phyloP scores from a whole-genome alignment of 257 asterid genomes.

The Sherardia arvensis region DNA sequence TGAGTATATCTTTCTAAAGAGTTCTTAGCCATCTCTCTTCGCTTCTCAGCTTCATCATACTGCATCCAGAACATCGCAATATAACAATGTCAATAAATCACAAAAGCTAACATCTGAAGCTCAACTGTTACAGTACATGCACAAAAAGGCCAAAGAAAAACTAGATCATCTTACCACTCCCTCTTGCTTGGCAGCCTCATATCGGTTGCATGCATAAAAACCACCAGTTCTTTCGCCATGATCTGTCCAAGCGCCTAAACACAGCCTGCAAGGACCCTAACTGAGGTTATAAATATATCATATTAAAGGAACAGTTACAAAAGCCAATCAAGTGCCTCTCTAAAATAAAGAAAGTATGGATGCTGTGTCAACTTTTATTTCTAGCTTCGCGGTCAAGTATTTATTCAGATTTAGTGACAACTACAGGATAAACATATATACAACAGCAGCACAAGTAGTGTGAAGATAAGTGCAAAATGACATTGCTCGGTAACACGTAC shows the following conservation, averaged over 20 bases:
- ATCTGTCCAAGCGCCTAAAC: constrained; percentile 96
- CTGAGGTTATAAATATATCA: background rate
- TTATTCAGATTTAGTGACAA: too few species aligned
- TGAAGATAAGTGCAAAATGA: background rate
- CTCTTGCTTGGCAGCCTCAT: constrained; percentile 97
- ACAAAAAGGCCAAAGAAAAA: background rate
- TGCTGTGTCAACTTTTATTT: background rate
- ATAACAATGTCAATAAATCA: background rate
- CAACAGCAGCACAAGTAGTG: background rate
- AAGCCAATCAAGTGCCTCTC: background rate
- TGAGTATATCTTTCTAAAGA: constrained; percentile 99
- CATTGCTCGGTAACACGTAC: constrained; percentile 10
- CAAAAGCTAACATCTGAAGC: background rate
- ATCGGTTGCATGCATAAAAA: constrained; percentile 96
- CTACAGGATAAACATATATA: background rate
- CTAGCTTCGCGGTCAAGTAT: background rate
- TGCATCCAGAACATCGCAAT: constrained; percentile 12
- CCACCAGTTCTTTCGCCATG: constrained; percentile 99
- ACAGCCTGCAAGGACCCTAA: constrained; percentile 46
- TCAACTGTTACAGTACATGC: background rate
- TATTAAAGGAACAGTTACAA: background rate
- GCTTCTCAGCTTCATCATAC: constrained; percentile 95
- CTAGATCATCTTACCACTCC: constrained; percentile 51
- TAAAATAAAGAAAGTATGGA: background rate
- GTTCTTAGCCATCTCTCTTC: constrained; percentile 99